Conservation (phyloP, 2,329 filamentous ascomycete species). For the Cordyceps fumosorosea region DNA sequence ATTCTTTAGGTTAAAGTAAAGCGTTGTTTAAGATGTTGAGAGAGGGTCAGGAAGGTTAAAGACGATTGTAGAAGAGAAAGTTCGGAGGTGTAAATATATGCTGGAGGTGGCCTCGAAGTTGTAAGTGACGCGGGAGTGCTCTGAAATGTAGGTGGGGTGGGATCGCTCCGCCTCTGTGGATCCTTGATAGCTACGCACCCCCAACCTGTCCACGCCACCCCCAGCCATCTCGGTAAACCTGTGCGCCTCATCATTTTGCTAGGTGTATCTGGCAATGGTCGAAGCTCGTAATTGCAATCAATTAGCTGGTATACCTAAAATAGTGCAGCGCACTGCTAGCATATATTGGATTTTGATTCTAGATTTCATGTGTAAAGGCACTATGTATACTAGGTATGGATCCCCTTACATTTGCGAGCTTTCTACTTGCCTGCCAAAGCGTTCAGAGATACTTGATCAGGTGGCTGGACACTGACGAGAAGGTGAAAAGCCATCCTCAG, state of each 20-base stretch:
- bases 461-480: neutral
- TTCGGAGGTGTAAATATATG: neutral
- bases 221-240: neutral
- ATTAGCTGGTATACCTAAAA: neutral
- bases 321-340: neutral
- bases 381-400: neutral
- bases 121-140: slow-evolving; percentile 5
- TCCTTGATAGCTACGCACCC: neutral
- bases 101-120: neutral
- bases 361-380: neutral
- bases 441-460: too few relatives aligned
- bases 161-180: neutral
- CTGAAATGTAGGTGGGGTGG: neutral
- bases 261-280: neutral
- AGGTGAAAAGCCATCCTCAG: neutral
- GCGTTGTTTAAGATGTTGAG: neutral
- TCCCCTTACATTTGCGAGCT: too few relatives aligned
- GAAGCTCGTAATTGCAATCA: neutral
- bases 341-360: neutral
- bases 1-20: neutral
- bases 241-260: neutral
- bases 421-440: too few relatives aligned
- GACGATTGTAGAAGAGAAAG: neutral
- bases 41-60: neutral
- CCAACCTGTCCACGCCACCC: neutral